These are phyloP conservation scores for Sphagnum fallax DNA, from an alignment of 228 moss, liverwort and hornwort genomes.

Conservation along the genomic window DNA sequence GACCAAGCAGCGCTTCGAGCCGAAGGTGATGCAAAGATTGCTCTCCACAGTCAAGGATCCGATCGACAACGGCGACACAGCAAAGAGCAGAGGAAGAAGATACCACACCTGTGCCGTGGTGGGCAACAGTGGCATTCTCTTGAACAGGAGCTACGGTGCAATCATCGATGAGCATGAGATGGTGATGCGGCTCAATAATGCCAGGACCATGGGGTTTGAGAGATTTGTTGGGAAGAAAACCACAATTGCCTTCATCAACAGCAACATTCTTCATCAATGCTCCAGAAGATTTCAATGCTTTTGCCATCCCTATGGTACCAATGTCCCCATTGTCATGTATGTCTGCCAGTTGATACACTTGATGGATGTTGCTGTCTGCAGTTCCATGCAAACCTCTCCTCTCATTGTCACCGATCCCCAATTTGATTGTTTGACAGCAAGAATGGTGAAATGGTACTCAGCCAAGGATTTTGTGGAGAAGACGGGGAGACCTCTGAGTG, in stretches of 20 bases:
- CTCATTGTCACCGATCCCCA: slow-evolving; percentile 61
- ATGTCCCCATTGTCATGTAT: slow-evolving; percentile 40
- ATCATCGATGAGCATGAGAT: slow-evolving; percentile 60
- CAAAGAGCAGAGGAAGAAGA: slow-evolving; percentile 1
- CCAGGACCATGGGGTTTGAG: slow-evolving; percentile 33
- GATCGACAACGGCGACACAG: slow-evolving; percentile 23
- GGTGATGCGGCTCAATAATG: slow-evolving; percentile 70
- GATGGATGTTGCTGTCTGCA: slow-evolving; percentile 55
- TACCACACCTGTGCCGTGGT: slow-evolving; percentile 65
- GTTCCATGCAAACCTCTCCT: slow-evolving; percentile 16
- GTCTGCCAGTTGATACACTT: slow-evolving; percentile 58
- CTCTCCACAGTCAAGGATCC: slow-evolving; percentile 29
- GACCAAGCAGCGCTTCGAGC: slow-evolving; percentile 22
- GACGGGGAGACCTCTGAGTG: slow-evolving; percentile 21
- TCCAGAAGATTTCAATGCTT: slow-evolving; percentile 46
- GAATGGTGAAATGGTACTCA: slow-evolving; percentile 67
- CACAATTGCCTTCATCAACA: slow-evolving; percentile 60
- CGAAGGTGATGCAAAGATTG: slow-evolving; percentile 32
- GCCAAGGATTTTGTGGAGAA: slow-evolving; percentile 36
- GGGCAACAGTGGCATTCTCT: slow-evolving; percentile 63
- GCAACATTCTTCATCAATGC: slow-evolving; percentile 53
- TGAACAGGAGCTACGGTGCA: slow-evolving; percentile 33
- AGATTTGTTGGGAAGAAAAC: slow-evolving; percentile 51
- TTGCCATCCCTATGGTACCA: slow-evolving; percentile 45
- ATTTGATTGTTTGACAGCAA: slow-evolving; percentile 39